Base-by-base conservation (phyloP, 2,329 filamentous ascomycete species). In the Aspergillus calidoustus region DNA sequence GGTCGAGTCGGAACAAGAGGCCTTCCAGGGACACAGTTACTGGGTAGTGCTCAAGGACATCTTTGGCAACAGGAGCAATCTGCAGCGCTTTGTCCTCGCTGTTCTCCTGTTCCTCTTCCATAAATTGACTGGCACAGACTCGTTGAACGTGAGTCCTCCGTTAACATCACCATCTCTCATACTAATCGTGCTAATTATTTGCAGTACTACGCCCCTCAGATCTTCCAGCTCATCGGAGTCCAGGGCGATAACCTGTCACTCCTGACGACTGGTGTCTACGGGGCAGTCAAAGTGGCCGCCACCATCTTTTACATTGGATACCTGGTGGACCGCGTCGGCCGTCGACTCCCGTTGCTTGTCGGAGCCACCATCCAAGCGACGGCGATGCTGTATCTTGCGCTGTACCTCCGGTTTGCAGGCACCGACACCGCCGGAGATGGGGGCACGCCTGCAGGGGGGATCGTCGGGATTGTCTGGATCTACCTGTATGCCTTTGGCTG, bases 1-100 rank as follows among this genome's bases (percentile, higher is more conserved):
- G 61, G 75, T 76, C 1, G 70, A 72, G 17, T 64, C 67, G 19
- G 76, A 73, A 50, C 71, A 73, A 43, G 69, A 72, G 47, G 64
- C 57, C 8, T 65, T 64, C 31, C 64, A 55, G 31, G 69, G 72
- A 3, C 63, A 72, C 51, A 77, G 71, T 63, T 77, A 78, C 31
- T 70, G 72, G 65, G 63, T 76, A 28, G 74, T 79, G 9, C 58
- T 53, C 17, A 58, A 58, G 49, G 56, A 58, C 46, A 58, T 58
- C 11, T 58, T 58, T 38, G 48, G 48, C 3, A 52, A 46, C 6
- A 52, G 41, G 48, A 52, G 48, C 4, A 58, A 58, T 31, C 49
- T 58, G 13, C 56, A 52, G 34, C 56, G 56, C 7, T 58, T 58
- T 15, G 38, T 58, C 34, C 49, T 58, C 9, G 56, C 56, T 19